These are phyloP conservation scores for Coniochaeta sp. DNA, from an alignment of 2,329 filamentous ascomycete species.

Conservation along the genomic window DNA sequence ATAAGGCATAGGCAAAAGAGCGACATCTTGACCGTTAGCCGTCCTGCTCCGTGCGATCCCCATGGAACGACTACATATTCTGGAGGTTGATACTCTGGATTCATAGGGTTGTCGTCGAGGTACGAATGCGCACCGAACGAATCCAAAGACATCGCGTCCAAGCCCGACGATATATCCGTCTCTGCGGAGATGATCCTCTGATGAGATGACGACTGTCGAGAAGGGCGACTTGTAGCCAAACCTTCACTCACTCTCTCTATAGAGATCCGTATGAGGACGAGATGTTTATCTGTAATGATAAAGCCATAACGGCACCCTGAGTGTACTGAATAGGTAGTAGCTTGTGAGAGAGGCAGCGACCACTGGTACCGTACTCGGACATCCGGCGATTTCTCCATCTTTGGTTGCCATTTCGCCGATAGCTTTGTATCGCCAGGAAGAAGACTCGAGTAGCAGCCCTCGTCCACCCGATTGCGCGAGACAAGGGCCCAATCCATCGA, in stretches of 20 bases:
- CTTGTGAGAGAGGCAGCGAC: not conserved
- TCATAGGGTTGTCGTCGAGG: not conserved
- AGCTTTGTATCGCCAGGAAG: not conserved
- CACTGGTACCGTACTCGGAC: not conserved
- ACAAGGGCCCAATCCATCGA: not conserved
- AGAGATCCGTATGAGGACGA: not conserved
- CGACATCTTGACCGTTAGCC: not conserved
- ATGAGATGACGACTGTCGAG: not conserved
- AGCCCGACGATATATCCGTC: not conserved
- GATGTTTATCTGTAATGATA: not conserved
- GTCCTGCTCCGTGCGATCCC: not conserved
- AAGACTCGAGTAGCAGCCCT: not conserved
- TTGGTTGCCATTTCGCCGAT: not conserved
- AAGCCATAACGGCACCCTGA: not conserved
- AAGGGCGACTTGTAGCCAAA: not conserved
- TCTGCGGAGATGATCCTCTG: not conserved
- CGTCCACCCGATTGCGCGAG: not conserved
- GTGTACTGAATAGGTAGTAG: not conserved
- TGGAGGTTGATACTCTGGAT: not conserved
- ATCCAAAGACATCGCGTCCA: not conserved
- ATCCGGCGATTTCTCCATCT: not conserved
- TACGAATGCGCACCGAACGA: not conserved
- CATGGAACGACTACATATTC: not conserved
- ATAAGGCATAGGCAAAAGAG: not conserved
- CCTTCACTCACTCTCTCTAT: not conserved